Percentiles rank a stretch among this genome's conserved stretches.
Evolutionary conservation across 352 stramenopile genomes (phyloP).

Genomic region (Phytopythium oedochilum): DNA sequence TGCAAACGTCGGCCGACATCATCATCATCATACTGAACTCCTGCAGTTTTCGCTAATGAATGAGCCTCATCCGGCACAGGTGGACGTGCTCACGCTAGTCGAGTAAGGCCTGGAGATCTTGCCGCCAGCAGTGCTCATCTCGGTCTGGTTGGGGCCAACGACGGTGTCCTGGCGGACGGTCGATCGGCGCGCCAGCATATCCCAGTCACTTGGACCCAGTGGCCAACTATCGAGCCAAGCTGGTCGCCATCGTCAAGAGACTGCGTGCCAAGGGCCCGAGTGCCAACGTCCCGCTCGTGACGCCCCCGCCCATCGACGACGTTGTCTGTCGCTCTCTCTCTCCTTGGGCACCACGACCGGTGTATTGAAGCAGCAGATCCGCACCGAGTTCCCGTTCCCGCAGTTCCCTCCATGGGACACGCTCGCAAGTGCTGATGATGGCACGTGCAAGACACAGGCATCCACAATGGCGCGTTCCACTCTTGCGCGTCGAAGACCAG

Average conservation of each 20-base stretch:
- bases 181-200: slow-evolving; percentile 28
- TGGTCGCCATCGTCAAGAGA: slow-evolving; percentile 17
- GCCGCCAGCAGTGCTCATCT: slow-evolving; percentile 27
- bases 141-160: slow-evolving; percentile 62
- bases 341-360: slow-evolving; percentile 21
- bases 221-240: slow-evolving; percentile 33
- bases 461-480: too few species aligned
- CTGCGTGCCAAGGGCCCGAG: slow-evolving; percentile 15
- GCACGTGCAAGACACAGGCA: too few species aligned
- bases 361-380: slow-evolving; percentile 33
- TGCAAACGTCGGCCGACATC: slow-evolving; percentile 26
- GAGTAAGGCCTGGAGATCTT: slow-evolving; percentile 22
- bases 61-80: too few species aligned
- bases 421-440: too few species aligned
- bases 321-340: slow-evolving; percentile 10
- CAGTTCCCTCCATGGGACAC: too few species aligned
- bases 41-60: too few species aligned
- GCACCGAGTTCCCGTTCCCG: slow-evolving; percentile 15
- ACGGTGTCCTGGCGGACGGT: slow-evolving; percentile 35
- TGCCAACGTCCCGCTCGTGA: slow-evolving; percentile 35
- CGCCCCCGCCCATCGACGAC: slow-evolving; percentile 35
- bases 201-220: too few species aligned
- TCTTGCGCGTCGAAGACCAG: too few species aligned
- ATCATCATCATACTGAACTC: slow-evolving; percentile 31
- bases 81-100: slow-evolving; percentile 40